A percentile compares a stretch with the other conserved stretches of the same genome.
phyloP scores from a whole-genome alignment of 1,139 yeast species.

The Arxiozyma slooffiae region DNA sequence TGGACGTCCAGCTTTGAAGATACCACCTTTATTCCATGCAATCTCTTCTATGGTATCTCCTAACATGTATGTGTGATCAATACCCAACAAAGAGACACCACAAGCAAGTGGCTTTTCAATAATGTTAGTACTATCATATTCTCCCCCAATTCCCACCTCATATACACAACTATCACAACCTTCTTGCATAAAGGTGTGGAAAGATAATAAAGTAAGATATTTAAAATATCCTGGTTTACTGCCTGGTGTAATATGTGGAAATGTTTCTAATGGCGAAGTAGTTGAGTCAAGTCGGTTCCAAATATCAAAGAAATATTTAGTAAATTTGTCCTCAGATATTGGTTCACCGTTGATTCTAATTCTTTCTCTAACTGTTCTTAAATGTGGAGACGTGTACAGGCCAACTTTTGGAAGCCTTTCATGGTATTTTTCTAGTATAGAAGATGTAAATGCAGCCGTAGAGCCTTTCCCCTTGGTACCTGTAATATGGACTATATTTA shows the following conservation, averaged over 20 bases:
- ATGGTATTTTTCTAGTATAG: slow-evolving; percentile 59
- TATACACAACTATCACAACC: slow-evolving; percentile 87
- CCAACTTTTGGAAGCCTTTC: slow-evolving; percentile 51
- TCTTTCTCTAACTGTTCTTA: slow-evolving; percentile 86
- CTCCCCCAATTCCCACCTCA: slow-evolving; percentile 98
- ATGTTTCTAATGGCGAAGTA: slow-evolving; percentile 43
- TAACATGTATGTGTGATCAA: slow-evolving; percentile 83
- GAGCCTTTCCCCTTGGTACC: slow-evolving; percentile 99
- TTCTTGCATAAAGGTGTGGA: slow-evolving; percentile 80
- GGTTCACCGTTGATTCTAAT: slow-evolving; percentile 84
- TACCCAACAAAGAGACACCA: slow-evolving; percentile 79
- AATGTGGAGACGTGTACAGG: slow-evolving; percentile 88
- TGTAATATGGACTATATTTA: slow-evolving; percentile 83
- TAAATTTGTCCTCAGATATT: slow-evolving; percentile 65
- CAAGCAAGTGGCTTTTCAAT: slow-evolving; percentile 72
- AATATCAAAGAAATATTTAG: slow-evolving; percentile 85
- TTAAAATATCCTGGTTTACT: slow-evolving; percentile 91
- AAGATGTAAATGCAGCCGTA: slow-evolving; percentile 87
- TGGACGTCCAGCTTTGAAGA: slow-evolving; percentile 58
- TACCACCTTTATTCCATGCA: slow-evolving; percentile 95
- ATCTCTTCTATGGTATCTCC: slow-evolving; percentile 84
- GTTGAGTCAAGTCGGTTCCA: slow-evolving; percentile 72
- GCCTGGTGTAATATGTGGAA: slow-evolving; percentile 65
- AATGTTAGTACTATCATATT: slow-evolving; percentile 87
- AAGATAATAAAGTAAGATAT: slow-evolving; percentile 77